Conservation (phyloP, 2,329 filamentous ascomycete genomes). For the Cladosporium sp. region DNA sequence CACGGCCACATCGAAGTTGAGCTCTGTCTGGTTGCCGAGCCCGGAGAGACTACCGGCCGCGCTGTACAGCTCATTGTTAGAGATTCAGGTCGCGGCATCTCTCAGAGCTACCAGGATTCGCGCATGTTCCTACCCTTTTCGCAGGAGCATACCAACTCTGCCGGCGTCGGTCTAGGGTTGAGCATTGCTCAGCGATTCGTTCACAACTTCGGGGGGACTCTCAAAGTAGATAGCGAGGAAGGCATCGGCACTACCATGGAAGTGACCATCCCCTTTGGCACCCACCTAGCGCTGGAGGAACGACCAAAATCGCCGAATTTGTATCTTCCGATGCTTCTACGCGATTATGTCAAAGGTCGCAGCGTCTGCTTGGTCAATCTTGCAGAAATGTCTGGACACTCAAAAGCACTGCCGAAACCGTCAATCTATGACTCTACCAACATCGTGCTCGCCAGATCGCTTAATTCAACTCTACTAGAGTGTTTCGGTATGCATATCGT, state of each 20-base stretch:
- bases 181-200: conserved; percentile 59
- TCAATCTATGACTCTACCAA: neutral
- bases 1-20: neutral
- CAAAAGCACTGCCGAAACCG: too few relatives aligned
- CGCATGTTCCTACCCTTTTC: conserved; percentile 58
- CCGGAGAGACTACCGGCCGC: neutral
- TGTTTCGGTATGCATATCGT: neutral
- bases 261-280: conserved; percentile 14
- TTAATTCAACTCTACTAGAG: neutral
- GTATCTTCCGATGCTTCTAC: neutral
- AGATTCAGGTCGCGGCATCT: neutral
- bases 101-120: neutral
- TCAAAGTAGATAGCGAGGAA: conserved; percentile 35
- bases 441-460: neutral
- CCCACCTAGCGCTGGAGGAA: neutral
- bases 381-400: too few relatives aligned
- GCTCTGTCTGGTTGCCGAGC: neutral
- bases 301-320: neutral
- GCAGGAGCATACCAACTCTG: conserved; percentile 58
- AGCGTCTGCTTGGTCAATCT: neutral
- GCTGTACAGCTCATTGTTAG: neutral
- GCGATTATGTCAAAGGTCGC: neutral
- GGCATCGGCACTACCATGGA: conserved; percentile 19
- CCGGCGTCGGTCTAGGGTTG: conserved; percentile 61
- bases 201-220: conserved; percentile 55